Base-by-base conservation (phyloP, 495 filamentous ascomycete genomes). In the Podospora pseudocomata region DNA sequence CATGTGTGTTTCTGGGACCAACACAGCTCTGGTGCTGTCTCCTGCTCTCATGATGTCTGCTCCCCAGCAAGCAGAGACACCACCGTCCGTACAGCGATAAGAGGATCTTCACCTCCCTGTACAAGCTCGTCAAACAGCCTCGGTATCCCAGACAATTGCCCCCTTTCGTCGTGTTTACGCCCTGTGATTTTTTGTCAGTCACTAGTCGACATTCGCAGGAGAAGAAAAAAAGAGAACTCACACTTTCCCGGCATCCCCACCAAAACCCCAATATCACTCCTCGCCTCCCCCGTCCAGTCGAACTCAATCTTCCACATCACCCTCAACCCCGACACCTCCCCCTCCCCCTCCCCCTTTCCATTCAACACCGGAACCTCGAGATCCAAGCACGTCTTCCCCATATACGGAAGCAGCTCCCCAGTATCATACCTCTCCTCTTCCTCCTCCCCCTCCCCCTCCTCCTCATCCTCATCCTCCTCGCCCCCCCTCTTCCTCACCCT, bases 231-330 rank as follows among this genome's bases (percentile, higher is more conserved):
- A 7, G n/a, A 32, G 64, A 60, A 81, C 84, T 80, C 75, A 86
- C 87, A 89, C 60, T 79, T 84, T 60, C 75, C 76, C 34, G 86
- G 86, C 20, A 82, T 68, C 13, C 80, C 77, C 3, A 83, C 79
- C 67, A 80, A 66, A 30, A 83, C 80, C 2, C 75, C 70, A 28
- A 89, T 73, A 60, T 75, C 76, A 67, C 82, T 86, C 73, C 83
- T 80, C 5, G 86, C 86, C 73, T 90, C 86, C 5, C 87, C 87
- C 0, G 85, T 86, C 86, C 86, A 88, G 71, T 89, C 86, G 74
- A 90, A 88, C 15, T 76, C 72, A 54, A 89, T 85, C 34, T 71
- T 73, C 87, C 87, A 90, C 73, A 78, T 75, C 18, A 87, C 74
- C n/a, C 83, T 78, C 44, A 82, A 64, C 66, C 64, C 72, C 16